Percentiles rank a stretch among this genome's conserved stretches.
Evolutionary conservation across 2,329 filamentous ascomycete species (phyloP).

Genomic region (Falciphora oryzae): DNA sequence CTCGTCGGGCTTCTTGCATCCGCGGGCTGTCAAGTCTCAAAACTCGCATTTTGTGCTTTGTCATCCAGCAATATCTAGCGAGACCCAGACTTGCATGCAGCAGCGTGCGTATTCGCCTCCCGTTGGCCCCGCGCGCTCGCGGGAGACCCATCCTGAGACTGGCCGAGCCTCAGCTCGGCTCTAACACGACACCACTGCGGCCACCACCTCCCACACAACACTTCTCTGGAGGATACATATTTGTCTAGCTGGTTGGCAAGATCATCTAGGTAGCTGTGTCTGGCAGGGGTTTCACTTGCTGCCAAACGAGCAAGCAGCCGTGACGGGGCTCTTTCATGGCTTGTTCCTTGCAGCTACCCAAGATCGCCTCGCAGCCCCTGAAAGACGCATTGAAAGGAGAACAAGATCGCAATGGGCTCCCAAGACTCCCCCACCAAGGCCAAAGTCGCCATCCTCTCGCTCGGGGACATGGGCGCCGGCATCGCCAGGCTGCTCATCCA

Average conservation of each 20-base stretch:
- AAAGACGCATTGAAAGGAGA: not conserved
- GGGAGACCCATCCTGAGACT: not conserved
- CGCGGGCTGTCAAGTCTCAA: not conserved
- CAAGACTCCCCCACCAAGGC: slow-evolving; percentile 12
- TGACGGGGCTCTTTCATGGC: not conserved
- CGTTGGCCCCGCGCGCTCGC: too few relatives aligned
- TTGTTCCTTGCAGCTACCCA: not conserved
- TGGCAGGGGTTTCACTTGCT: too few relatives aligned
- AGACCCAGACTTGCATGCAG: too few relatives aligned
- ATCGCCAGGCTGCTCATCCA: slow-evolving; percentile 43
- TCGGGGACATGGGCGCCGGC: slow-evolving; percentile 50
- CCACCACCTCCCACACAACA: not conserved
- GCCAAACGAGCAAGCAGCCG: not conserved
- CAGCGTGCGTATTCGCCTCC: too few relatives aligned
- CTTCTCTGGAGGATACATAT: too few relatives aligned
- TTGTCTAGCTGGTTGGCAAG: too few relatives aligned
- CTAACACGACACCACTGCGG: not conserved
- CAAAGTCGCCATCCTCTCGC: slow-evolving; percentile 42
- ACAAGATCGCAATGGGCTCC: not conserved
- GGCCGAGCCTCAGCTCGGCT: too few relatives aligned
- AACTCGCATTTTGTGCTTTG: not conserved
- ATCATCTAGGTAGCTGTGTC: not conserved
- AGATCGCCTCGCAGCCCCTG: not conserved
- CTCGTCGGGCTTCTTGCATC: not conserved
- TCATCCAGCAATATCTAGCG: not conserved